Evolutionary conservation across 257 asterid genomes (phyloP).

Genomic region (Solanum verrucosum): DNA sequence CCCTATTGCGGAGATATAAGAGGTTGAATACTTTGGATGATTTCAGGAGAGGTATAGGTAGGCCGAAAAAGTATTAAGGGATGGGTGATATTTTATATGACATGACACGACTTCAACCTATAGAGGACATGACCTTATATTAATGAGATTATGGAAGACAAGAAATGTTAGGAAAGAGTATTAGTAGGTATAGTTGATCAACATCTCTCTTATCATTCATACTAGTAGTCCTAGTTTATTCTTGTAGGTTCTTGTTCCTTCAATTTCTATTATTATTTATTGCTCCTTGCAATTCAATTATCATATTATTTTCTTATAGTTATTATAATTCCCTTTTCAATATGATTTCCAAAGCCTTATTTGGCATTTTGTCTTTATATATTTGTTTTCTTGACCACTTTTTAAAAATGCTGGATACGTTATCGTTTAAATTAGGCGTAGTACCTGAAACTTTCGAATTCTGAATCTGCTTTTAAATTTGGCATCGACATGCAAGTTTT

Average conservation of each 20-base stretch:
- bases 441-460: neutral
- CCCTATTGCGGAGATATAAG: neutral
- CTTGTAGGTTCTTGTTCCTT: neutral
- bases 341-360: neutral
- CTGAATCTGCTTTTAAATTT: neutral
- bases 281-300: neutral
- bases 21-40: neutral
- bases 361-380: too few relatives aligned
- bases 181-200: neutral
- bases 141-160: too few relatives aligned
- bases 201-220: neutral
- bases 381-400: neutral
- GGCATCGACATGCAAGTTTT: neutral
- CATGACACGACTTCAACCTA: too few relatives aligned
- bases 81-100: too few relatives aligned
- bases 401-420: neutral
- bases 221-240: neutral
- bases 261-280: neutral
- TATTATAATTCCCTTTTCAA: neutral
- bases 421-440: neutral
- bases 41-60: too few relatives aligned
- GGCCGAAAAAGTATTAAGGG: too few relatives aligned
- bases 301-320: neutral
- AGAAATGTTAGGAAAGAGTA: neutral
- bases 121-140: neutral